phyloP scores from a whole-genome alignment of 192 early-diverging fungal genomes.

The Entrophospora sp. region DNA sequence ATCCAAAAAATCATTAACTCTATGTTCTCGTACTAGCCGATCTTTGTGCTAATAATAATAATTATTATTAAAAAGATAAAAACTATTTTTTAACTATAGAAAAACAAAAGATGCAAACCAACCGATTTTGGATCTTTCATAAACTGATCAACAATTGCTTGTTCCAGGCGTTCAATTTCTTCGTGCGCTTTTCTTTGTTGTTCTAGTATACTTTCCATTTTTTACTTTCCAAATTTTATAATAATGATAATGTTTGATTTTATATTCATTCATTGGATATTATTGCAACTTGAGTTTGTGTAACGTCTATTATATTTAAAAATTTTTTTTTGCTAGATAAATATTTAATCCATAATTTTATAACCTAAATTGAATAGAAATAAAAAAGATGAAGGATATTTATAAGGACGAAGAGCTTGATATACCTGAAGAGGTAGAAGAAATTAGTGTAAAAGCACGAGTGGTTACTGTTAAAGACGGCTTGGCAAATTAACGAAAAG shows the following conservation, averaged over 20 bases:
- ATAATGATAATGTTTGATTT: too few relatives aligned
- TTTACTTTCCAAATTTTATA: too few relatives aligned
- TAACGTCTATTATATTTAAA: too few relatives aligned
- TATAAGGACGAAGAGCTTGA: slow-evolving; percentile 77
- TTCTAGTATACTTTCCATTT: slow-evolving; percentile 27
- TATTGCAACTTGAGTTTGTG: too few relatives aligned
- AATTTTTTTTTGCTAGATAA: too few relatives aligned
- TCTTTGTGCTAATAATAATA: slow-evolving; percentile 57
- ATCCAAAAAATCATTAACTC: slow-evolving; percentile 59
- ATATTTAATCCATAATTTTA: too few relatives aligned
- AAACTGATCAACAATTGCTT: slow-evolving; percentile 76
- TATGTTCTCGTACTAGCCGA: slow-evolving; percentile 71
- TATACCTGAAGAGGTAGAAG: slow-evolving; percentile 83
- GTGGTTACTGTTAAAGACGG: slow-evolving; percentile 75
- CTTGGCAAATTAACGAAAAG: slow-evolving; percentile 83
- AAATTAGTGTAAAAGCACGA: slow-evolving; percentile 87
- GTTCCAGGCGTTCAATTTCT: slow-evolving; percentile 87
- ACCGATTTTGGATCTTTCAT: slow-evolving; percentile 64
- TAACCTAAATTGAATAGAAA: too few relatives aligned
- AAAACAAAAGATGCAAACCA: background rate
- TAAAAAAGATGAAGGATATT: slow-evolving; percentile 78
- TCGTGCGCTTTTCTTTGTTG: slow-evolving; percentile 60
- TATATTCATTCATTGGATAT: too few relatives aligned
- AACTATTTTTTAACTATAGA: background rate
- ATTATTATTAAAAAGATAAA: slow-evolving; percentile 4